Conservation (phyloP, 2,329 filamentous ascomycete species). For the Sclerotinia spermophila region DNA sequence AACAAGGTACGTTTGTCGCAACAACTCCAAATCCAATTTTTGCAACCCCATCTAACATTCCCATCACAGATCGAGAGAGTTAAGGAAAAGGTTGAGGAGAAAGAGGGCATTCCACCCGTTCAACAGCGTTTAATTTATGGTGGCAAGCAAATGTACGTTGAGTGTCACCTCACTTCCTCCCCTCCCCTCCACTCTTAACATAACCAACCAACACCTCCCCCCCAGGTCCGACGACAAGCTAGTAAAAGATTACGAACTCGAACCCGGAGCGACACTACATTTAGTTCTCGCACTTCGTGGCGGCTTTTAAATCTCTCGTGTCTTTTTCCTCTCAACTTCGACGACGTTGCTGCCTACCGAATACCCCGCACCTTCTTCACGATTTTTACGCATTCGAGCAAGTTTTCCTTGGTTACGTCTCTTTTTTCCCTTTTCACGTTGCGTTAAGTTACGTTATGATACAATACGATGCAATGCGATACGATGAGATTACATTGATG, state of each 20-base stretch:
- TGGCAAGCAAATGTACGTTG: slow-evolving; percentile 89
- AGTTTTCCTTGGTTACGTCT: slow-evolving; percentile 12
- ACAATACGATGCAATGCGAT: not conserved
- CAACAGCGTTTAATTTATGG: slow-evolving; percentile 96
- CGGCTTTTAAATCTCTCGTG: slow-evolving; percentile 43
- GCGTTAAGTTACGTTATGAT: not conserved
- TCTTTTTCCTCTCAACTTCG: not conserved
- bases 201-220: not conserved
- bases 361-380: slow-evolving; percentile 12
- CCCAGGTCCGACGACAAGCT: slow-evolving; percentile 91
- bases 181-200: not conserved
- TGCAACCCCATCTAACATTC: not conserved
- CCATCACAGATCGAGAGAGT: slow-evolving; percentile 77
- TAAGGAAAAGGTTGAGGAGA: slow-evolving; percentile 99
- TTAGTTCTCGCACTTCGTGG: slow-evolving; percentile 91
- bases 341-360: not conserved
- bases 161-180: not conserved
- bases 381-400: not conserved
- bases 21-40: not conserved
- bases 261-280: slow-evolving; percentile 90
- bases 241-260: slow-evolving; percentile 82
- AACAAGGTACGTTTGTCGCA: slow-evolving; percentile 66
- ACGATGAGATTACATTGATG: not conserved
- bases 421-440: not conserved
- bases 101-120: slow-evolving; percentile 94